Base-by-base conservation (phyloP, 2,329 filamentous ascomycete genomes). In the Ophiostoma tasmaniense region DNA sequence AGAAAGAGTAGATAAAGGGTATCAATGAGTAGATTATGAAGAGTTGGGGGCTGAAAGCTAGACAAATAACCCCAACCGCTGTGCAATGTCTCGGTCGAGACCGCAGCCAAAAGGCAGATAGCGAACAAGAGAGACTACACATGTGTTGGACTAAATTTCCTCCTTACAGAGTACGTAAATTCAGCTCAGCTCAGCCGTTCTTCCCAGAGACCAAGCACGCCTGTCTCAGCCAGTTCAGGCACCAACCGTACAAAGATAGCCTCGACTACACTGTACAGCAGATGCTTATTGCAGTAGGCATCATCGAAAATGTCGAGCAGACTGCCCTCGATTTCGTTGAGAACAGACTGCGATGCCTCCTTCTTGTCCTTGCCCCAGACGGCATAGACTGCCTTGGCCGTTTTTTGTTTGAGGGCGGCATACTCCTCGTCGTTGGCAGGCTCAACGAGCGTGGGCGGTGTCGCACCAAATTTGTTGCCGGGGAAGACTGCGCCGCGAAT, bases 261-360 rank as follows among this genome's bases (percentile, higher is more conserved):
- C 79, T 99, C 95, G 42, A 98, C 80, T 65, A 95, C 82, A 62
- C 87, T 84, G 76, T 96, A 97, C 73, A 97, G 81, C 39, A 98
- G 81, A 79, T 97, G 93, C 80, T 93, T 96, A 80, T 99, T 99
- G 79, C 93, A 90, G 79, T 97, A 97, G 67, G 85, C 82, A 78
- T 97, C 93, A 20, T 85, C 86, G 73, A 97, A 89, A 50, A 93
- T 82, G 74, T 90, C 87, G 64, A 98, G 82, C 64, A 93, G 81
- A 33, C 85, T 79, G 71, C 83, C 80, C 75, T 89, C 86, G 72
- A 92, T 84, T 73, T 89, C 84, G 71, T 80, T 78, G 62, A 87
- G 78, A 28, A 84, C 80, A 3, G 64, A 45, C 33, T 71, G 69
- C 3, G 55, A 30, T 25, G 66, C n/a, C 33, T 39, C 62, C n/a